A percentile compares a stretch with the other conserved stretches of the same genome.
Conservation (phyloP, 345 rosid genomes). For the Dimocarpus longan region DNA sequence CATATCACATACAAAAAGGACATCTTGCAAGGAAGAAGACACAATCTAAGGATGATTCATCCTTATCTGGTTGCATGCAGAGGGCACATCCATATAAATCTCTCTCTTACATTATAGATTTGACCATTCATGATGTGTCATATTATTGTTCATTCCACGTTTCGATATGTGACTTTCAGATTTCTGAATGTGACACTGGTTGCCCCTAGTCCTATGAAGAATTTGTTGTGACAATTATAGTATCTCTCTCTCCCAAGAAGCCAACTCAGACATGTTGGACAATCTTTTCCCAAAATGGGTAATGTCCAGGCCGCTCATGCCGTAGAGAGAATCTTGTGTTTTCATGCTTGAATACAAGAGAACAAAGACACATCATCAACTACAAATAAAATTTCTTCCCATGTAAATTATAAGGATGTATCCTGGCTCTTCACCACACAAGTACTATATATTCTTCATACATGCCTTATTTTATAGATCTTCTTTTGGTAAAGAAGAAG, state of each 20-base stretch:
- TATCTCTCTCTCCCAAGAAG: constrained; percentile 8
- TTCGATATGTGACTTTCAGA: background rate
- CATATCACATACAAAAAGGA: no score
- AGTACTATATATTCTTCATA: background rate
- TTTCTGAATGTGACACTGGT: background rate
- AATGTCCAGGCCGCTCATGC: constrained; percentile 1
- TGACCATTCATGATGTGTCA: background rate
- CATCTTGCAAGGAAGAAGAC: background rate
- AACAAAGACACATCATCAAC: constrained; percentile 19
- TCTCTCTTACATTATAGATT: background rate
- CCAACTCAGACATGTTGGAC: background rate
- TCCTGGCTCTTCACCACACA: constrained; percentile 12
- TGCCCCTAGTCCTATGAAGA: constrained; percentile 2
- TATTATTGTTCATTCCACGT: background rate
- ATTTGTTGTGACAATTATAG: constrained; percentile 5
- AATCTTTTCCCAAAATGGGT: background rate
- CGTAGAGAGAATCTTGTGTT: background rate
- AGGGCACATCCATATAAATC: background rate
- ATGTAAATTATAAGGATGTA: background rate
- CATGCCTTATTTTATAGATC: background rate
- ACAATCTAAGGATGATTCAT: background rate
- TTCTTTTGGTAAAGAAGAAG: background rate
- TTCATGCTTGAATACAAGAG: constrained; percentile 14
- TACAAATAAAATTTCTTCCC: background rate
- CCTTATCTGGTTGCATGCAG: background rate